Conservation (phyloP, 805 yeast genomes). For the Pichia californica region DNA sequence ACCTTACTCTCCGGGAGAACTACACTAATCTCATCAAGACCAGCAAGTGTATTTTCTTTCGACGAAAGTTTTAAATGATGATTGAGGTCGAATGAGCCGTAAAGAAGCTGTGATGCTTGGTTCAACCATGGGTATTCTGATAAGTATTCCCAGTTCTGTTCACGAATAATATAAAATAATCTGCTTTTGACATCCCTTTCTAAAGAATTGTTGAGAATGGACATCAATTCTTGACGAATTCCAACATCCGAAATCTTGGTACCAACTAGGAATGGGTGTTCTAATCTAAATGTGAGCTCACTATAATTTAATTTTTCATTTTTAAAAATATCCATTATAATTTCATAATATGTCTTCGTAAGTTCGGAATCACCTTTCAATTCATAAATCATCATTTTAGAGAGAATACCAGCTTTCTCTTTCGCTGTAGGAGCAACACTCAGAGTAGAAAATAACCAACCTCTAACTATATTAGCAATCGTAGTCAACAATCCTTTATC, state of each 20-base stretch:
- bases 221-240: slow-evolving; percentile 72
- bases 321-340: slow-evolving; percentile 82
- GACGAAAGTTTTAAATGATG: slow-evolving; percentile 39
- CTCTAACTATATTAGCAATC: slow-evolving; percentile 70
- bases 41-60: slow-evolving; percentile 47
- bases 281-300: slow-evolving; percentile 90
- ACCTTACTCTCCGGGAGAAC: slow-evolving; percentile 20
- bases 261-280: slow-evolving; percentile 92
- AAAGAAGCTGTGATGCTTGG: slow-evolving; percentile 82
- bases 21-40: slow-evolving; percentile 39
- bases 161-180: slow-evolving; percentile 79
- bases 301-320: slow-evolving; percentile 71
- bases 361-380: slow-evolving; percentile 75
- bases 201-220: slow-evolving; percentile 67
- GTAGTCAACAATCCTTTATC: slow-evolving; percentile 70
- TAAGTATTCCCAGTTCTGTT: slow-evolving; percentile 94
- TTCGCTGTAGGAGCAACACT: slow-evolving; percentile 82
- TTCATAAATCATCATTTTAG: slow-evolving; percentile 92
- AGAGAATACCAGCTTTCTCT: slow-evolving; percentile 89
- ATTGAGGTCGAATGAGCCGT: slow-evolving; percentile 63
- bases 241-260: slow-evolving; percentile 74
- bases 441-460: slow-evolving; percentile 86
- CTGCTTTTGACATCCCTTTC: slow-evolving; percentile 75
- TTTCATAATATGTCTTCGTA: slow-evolving; percentile 74
- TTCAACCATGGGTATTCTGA: slow-evolving; percentile 94